Evolutionary conservation across 2,329 filamentous ascomycete genomes (phyloP), one percentile per base, ranked within the genome.

Genomic region (Verticillium dahliae): DNA sequence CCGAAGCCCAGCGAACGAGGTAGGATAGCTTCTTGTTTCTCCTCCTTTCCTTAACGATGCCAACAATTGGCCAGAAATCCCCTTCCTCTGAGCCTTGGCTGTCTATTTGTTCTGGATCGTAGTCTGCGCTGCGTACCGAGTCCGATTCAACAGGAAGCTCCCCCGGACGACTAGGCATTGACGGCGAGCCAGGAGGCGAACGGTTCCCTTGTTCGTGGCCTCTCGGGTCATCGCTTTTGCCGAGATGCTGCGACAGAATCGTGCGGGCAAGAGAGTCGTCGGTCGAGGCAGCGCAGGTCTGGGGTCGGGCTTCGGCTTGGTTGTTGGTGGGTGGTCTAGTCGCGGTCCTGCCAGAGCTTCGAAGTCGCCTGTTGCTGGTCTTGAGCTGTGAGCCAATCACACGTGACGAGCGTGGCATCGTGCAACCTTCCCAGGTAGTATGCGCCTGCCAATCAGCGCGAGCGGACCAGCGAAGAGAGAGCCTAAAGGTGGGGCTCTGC

Each of bases 1-100:
- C 66, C 62, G 72, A 69, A 59, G 73, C 73, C 75, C 76, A 79
- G 61, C 76, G 72, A 14, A 79, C 72, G 18, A 76, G 63, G 55
- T 76, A 78, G 61, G 75, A 66, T 14, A 69, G 64, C 39, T 62
- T 62, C 34, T 68, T 69, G 6, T 66, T 66, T 41, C 64, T 58
- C 11, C 58, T 39, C 62, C 69, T 70, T 66, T 78, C 75, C 56
- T 72, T 68, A 56, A 78, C 59, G 34, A 78, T 76, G 11, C 64
- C 65, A n/a, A 63, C 69, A 62, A 78, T 74, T 13, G 57, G 63
- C 35, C 61, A 77, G 74, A 74, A 78, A 41, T 63, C 65, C 60
- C 69, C 67, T 45, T 56, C 54, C 14, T 34, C 54, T 34, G 27
- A 10, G 3, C 34, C 54, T n/a, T 56, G 27, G 18, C 45, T 52